Percentiles rank a stretch among this genome's conserved stretches.
phyloP scores from a whole-genome alignment of 2,329 filamentous ascomycete genomes.

The Phaeomoniella chlamydospora region DNA sequence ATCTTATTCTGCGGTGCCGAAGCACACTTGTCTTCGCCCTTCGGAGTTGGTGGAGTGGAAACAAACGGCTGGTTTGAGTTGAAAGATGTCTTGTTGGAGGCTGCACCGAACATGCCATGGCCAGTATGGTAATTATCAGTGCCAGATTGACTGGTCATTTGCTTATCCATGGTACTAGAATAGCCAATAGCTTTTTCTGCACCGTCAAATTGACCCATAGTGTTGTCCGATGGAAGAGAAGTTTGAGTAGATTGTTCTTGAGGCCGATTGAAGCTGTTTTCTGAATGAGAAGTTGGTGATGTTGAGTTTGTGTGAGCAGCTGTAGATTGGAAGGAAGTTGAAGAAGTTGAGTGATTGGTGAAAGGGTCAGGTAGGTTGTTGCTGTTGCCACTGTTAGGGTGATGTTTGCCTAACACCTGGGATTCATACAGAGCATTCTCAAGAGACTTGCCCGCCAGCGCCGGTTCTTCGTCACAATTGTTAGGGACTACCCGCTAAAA shows the following conservation, averaged over 20 bases:
- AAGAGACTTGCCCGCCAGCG: background rate
- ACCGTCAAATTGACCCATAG: no score
- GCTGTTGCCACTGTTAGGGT: background rate
- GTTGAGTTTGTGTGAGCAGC: background rate
- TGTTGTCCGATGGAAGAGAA: background rate
- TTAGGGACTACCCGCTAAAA: background rate
- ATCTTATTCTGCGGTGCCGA: background rate
- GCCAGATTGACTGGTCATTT: no score
- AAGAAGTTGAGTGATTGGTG: background rate
- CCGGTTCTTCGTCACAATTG: conserved; percentile 1
- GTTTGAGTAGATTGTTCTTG: background rate
- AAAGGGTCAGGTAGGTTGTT: background rate
- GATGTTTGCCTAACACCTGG: background rate
- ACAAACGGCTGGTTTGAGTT: background rate
- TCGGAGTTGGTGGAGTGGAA: background rate
- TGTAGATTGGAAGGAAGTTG: background rate
- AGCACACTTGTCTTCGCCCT: background rate
- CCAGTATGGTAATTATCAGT: no score
- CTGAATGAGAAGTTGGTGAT: background rate
- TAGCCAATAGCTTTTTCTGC: no score
- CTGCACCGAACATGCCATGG: no score
- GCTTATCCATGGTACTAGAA: background rate
- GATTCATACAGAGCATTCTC: background rate
- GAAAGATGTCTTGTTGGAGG: background rate
- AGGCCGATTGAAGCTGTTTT: background rate